Base-by-base conservation (phyloP, 345 rosid species). In the Pistacia atlantica region DNA sequence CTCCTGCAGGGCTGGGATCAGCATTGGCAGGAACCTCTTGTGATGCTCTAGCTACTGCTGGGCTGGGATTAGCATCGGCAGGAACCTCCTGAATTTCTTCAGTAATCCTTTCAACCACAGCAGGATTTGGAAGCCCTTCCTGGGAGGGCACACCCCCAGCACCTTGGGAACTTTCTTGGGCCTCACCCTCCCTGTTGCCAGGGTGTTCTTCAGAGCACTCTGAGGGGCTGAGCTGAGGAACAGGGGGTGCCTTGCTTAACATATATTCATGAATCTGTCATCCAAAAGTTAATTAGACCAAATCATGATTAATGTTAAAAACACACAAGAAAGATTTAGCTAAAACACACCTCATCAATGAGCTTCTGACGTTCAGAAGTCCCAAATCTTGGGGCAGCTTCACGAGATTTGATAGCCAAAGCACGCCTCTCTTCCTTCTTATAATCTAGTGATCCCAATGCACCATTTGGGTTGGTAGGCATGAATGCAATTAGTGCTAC, bases 391-490 rank as follows among this genome's bases (percentile, higher is more conserved):
- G 99, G 99, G 31, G 95, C 89, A 63, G 89, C 81, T 76, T 91
- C 95, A 63, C 98, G 97, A 80, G 99, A 93, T 86, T 92, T 96
- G 67, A 89, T 72, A 35, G 98, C 97, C 67, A 96, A 89, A n/a
- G 81, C 71, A 68, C 71, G 94, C 73, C 95, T 86, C 82, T 96
- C 99, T 78, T 92, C 97, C 83, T 93, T 91, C 78, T 91, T 91
- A 79, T 91, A 92, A 86, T 96, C 99, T 57, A 93, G 87, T 2
- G 99, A 93, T 52, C 98, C 99, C 77, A 96, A 79, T 31, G 98
- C 99, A 81, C 98, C 98, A 76, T 87, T 92, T 72, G 99, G 97
- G 72, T 76, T 87, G 71, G 97, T 96, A 8, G 99, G 99, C 99
- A 95, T 95, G 84, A 95, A 95, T 1, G 99, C 99, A 81, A 95